phyloP scores from a whole-genome alignment of 805 yeast genomes.

The Sugiyamaella lignohabitans region DNA sequence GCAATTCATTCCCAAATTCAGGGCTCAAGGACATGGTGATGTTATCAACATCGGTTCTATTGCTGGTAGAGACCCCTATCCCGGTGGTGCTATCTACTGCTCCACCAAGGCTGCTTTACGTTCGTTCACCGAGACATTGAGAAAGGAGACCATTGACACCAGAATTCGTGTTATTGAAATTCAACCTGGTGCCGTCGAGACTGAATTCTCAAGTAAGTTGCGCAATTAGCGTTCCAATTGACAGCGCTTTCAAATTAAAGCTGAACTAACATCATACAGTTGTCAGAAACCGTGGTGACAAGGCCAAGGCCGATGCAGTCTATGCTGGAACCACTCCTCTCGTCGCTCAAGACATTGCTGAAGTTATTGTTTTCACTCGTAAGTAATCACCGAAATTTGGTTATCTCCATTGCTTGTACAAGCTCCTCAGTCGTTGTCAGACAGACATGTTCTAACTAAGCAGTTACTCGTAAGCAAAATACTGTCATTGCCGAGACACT shows the following conservation, averaged over 20 bases:
- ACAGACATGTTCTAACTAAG: neutral
- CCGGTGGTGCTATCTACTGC: slow-evolving; percentile 67
- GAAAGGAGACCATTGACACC: slow-evolving; percentile 71
- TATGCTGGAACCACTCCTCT: slow-evolving; percentile 66
- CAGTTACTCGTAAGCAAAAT: slow-evolving; percentile 55
- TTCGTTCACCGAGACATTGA: slow-evolving; percentile 50
- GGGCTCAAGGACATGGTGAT: slow-evolving; percentile 56
- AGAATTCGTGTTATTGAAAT: slow-evolving; percentile 65
- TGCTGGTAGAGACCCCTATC: slow-evolving; percentile 66
- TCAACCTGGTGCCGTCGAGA: slow-evolving; percentile 75
- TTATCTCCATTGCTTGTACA: neutral
- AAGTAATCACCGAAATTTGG: neutral
- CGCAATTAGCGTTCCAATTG: too few relatives aligned
- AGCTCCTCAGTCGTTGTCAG: too few relatives aligned
- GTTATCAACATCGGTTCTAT: slow-evolving; percentile 61
- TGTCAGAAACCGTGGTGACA: slow-evolving; percentile 59
- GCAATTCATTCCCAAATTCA: slow-evolving; percentile 63
- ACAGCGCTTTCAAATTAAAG: too few relatives aligned
- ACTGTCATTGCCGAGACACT: slow-evolving; percentile 75
- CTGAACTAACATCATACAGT: too few relatives aligned
- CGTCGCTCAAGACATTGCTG: slow-evolving; percentile 69
- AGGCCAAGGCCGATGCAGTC: slow-evolving; percentile 53
- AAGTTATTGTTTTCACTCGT: slow-evolving; percentile 54
- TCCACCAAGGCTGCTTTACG: slow-evolving; percentile 59
- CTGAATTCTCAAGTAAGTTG: slow-evolving; percentile 51